A percentile compares a stretch with the other conserved stretches of the same genome.
phyloP scores from a whole-genome alignment of 345 rosid genomes.

The Linum usitatissimum region DNA sequence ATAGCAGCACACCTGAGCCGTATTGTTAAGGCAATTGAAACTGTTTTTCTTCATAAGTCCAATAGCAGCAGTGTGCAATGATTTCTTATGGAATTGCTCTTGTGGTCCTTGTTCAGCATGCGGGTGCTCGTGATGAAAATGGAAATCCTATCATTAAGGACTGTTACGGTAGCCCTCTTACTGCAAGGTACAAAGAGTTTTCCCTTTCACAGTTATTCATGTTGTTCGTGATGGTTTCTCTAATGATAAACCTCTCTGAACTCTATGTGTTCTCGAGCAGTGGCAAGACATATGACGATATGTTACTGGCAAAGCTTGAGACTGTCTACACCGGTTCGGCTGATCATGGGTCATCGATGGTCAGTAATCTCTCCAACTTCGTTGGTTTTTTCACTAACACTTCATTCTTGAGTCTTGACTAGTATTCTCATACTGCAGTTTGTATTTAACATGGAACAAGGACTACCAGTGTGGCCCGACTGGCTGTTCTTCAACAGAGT shows the following conservation, averaged over 20 bases:
- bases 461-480: constrained; percentile 72
- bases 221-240: too few species aligned
- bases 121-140: constrained; percentile 71
- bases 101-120: constrained; percentile 39
- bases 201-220: too few species aligned
- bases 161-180: constrained; percentile 68
- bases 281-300: constrained; percentile 68
- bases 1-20: not conserved
- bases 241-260: too few species aligned
- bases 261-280: constrained; percentile 33
- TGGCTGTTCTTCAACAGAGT: constrained; percentile 87
- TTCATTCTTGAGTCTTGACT: not conserved
- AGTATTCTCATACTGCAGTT: constrained; percentile 32
- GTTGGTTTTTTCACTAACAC: not conserved
- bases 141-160: constrained; percentile 83
- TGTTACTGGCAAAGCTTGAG: constrained; percentile 71
- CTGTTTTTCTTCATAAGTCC: too few species aligned
- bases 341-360: constrained; percentile 89
- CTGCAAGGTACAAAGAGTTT: constrained; percentile 53
- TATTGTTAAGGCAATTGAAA: too few species aligned
- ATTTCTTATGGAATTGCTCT: not conserved
- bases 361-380: constrained; percentile 22
- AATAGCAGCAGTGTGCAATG: not conserved
- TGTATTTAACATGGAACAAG: constrained; percentile 84
- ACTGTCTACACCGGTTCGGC: constrained; percentile 84